phyloP scores from a whole-genome alignment of 148 eudicot species.

The Spergularia bocconei region DNA sequence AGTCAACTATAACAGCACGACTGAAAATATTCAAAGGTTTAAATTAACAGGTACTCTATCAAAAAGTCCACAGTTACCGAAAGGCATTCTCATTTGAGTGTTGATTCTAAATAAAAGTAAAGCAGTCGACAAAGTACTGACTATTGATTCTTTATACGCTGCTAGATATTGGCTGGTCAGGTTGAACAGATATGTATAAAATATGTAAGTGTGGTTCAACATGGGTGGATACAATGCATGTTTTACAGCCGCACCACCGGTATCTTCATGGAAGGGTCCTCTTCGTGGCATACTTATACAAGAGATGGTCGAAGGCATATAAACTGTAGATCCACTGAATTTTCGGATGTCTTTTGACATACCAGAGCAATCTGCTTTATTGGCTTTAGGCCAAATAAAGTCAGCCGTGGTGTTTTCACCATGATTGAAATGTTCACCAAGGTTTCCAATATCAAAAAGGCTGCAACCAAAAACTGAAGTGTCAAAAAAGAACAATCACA shows the following conservation, averaged over 20 bases:
- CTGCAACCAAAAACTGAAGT: conserved; percentile 38
- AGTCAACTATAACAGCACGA: neutral
- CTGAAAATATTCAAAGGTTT: neutral
- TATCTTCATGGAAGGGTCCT: conserved; percentile 21
- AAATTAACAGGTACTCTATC: neutral
- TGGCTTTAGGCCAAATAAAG: conserved; percentile 48
- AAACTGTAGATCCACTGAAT: conserved; percentile 35
- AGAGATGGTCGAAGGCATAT: conserved; percentile 53
- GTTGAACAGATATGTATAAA: neutral
- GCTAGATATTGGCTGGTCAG: neutral
- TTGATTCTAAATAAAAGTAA: neutral
- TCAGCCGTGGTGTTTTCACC: conserved; percentile 38
- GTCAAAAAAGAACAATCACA: neutral
- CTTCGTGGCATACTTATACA: conserved; percentile 48
- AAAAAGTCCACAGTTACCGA: neutral
- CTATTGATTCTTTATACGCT: neutral
- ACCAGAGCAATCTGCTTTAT: conserved; percentile 20
- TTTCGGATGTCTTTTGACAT: conserved; percentile 48
- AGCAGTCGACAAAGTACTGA: neutral
- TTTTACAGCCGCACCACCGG: conserved; percentile 31
- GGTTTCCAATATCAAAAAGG: conserved; percentile 48
- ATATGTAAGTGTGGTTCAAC: neutral
- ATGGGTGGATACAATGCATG: conserved; percentile 70
- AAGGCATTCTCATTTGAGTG: neutral
- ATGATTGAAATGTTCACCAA: conserved; percentile 31